Percentiles rank a stretch among this genome's conserved stretches.
These are phyloP conservation scores for Hymenoscyphus linearis DNA, from an alignment of 2,329 filamentous ascomycete genomes.

Conservation along the genomic window DNA sequence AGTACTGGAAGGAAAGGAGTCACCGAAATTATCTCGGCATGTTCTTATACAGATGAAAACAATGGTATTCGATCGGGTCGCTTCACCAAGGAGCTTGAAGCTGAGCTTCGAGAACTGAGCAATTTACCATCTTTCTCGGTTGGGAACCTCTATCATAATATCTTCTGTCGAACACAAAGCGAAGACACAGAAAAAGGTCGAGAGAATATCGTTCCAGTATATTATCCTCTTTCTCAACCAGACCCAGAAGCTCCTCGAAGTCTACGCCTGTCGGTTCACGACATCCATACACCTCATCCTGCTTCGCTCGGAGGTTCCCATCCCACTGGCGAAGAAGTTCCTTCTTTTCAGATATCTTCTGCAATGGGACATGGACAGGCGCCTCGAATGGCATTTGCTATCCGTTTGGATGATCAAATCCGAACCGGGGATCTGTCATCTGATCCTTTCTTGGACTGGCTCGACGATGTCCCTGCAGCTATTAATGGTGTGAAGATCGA, in stretches of 20 bases:
- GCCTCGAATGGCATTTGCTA: constrained; percentile 22
- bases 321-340: constrained; percentile 4
- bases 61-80: constrained; percentile 7
- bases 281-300: constrained; percentile 3
- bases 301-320: not conserved
- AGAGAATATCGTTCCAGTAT: constrained; percentile 12
- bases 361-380: constrained; percentile 7
- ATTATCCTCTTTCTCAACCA: constrained; percentile 16
- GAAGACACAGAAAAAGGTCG: constrained; percentile 9
- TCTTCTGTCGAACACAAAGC: constrained; percentile 19
- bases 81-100: constrained; percentile 15
- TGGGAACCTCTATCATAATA: constrained; percentile 22
- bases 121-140: constrained; percentile 20
- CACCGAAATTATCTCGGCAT: constrained; percentile 23
- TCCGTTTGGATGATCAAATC: constrained; percentile 18
- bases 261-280: constrained; percentile 18
- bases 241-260: constrained; percentile 15
- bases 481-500: constrained; percentile 23
- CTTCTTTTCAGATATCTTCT: constrained; percentile 18
- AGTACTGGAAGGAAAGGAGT: constrained; percentile 11
- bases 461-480: constrained; percentile 18
- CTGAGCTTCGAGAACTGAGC: constrained; percentile 19
- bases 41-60: constrained; percentile 4
- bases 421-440: constrained; percentile 15
- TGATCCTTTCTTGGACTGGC: constrained; percentile 20